A percentile compares a stretch with the other conserved stretches of the same genome.
phyloP scores from a whole-genome alignment of 352 stramenopile species.

The Lagenidium giganteum region DNA sequence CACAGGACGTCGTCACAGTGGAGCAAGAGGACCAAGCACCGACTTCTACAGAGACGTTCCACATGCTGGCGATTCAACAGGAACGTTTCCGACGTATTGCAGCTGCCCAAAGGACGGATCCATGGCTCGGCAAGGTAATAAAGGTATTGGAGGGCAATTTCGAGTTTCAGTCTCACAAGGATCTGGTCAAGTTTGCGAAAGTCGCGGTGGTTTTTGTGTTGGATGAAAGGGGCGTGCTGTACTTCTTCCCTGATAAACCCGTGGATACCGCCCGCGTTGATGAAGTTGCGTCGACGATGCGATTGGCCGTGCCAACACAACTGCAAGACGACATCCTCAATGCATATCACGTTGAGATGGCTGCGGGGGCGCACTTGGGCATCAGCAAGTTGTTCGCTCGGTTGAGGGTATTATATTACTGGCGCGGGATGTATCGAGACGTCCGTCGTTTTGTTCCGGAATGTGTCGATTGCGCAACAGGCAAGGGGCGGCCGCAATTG shows the following conservation, averaged over 20 bases:
- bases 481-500: slow-evolving; percentile 1
- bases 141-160: too few species aligned
- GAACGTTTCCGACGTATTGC: too few species aligned
- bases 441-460: slow-evolving; percentile 1
- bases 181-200: too few species aligned
- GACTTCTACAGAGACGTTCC: too few species aligned
- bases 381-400: slow-evolving; percentile 4
- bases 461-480: slow-evolving; percentile 14
- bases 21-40: too few species aligned
- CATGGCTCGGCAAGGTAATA: too few species aligned
- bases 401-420: slow-evolving; percentile 7
- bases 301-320: not conserved
- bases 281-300: not conserved
- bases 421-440: slow-evolving; percentile 11
- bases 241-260: slow-evolving; percentile 2
- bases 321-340: slow-evolving; percentile 1
- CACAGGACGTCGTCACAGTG: too few species aligned
- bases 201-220: not conserved
- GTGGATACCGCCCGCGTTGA: too few species aligned
- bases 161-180: too few species aligned
- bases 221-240: not conserved
- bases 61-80: too few species aligned
- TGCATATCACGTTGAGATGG: slow-evolving; percentile 3
- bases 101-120: too few species aligned
- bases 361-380: slow-evolving; percentile 1